A percentile compares a stretch with the other conserved stretches of the same genome.
Evolutionary conservation across 805 yeast species (phyloP).

Genomic region (Geotrichum ghanense): DNA sequence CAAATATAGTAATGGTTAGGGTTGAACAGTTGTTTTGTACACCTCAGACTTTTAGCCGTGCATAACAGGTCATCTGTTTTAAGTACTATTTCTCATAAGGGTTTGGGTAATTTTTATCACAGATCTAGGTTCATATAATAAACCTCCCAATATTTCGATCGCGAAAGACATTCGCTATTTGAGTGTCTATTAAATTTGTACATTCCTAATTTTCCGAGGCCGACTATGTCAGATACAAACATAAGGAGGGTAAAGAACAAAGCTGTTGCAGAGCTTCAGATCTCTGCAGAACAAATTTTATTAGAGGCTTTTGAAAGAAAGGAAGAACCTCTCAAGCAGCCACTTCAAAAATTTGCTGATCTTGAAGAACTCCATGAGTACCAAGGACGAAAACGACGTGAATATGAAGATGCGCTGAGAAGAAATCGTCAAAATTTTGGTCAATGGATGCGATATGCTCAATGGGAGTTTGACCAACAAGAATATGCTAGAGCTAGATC

Average conservation of each 20-base stretch:
- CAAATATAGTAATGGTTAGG: too few species aligned
- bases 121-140: too few species aligned
- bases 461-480: constrained; percentile 71
- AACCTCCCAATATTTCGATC: too few species aligned
- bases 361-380: constrained; percentile 67
- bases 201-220: too few species aligned
- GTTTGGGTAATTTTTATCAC: too few species aligned
- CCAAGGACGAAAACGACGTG: constrained; percentile 68
- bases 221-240: not conserved
- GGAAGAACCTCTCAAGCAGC: constrained; percentile 30
- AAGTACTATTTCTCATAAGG: too few species aligned
- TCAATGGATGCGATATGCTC: constrained; percentile 89
- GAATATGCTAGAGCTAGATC: constrained; percentile 76
- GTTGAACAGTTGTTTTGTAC: too few species aligned
- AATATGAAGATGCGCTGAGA: constrained; percentile 78
- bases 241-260: constrained; percentile 25
- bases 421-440: constrained; percentile 71
- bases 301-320: constrained; percentile 47
- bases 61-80: too few species aligned
- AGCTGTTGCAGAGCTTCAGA: constrained; percentile 40
- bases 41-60: too few species aligned
- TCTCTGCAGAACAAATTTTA: constrained; percentile 54
- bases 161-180: too few species aligned
- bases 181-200: too few species aligned
- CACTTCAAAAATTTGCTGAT: constrained; percentile 43